Base-by-base conservation (phyloP, 805 yeast species). In the Ogataea salicorniae region DNA sequence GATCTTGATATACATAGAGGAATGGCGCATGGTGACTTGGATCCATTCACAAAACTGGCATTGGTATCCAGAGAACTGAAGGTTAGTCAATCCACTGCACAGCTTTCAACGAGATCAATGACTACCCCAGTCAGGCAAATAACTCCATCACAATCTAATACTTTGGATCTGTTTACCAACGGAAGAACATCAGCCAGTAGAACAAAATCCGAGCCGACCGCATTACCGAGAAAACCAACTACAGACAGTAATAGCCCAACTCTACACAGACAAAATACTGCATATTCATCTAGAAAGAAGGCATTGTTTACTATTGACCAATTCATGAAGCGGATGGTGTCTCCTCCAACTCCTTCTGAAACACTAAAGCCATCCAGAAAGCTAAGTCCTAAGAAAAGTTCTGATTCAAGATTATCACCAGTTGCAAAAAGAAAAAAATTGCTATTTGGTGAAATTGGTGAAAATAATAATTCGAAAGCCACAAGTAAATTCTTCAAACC, bases 21-120 rank as follows among this genome's bases (percentile, higher is more conserved):
- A 38, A 73, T 90, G 18, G 87, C 95, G 9, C 53, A 52, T 16
- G 97, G 95, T 1, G 74, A 72, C 7, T 55, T 86, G 9, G 79
- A 84, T 61, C 97, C 97, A 1, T 71, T 76, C 46, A 71, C 80
- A 1, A 79, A 78, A 51, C 59, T 64, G 40, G 62, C 64, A 1
- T 64, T 83, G 33, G 49, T 71, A 0, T 68, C 83, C 2, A 67
- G 84, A 53, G 84, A 80, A 48, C 69, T 63, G 42, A 60, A 61
- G 42, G 51, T 73, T 16, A 41, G 29, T 11, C 34, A 23, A 20
- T 26, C 35, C 17, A 9, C 36, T n/a, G 38, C 29, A n/a, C n/a
- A 15, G 15, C n/a, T 6, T 18, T 15, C 35, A 20, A 37, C 14
- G 5, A 34, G 46, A n/a, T 39, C 46, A 7, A 15, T 33, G 29